These are phyloP conservation scores for Cutaneotrichosporon dermatis DNA, from an alignment of 1,284 basidiomycete species.

Conservation along the genomic window DNA sequence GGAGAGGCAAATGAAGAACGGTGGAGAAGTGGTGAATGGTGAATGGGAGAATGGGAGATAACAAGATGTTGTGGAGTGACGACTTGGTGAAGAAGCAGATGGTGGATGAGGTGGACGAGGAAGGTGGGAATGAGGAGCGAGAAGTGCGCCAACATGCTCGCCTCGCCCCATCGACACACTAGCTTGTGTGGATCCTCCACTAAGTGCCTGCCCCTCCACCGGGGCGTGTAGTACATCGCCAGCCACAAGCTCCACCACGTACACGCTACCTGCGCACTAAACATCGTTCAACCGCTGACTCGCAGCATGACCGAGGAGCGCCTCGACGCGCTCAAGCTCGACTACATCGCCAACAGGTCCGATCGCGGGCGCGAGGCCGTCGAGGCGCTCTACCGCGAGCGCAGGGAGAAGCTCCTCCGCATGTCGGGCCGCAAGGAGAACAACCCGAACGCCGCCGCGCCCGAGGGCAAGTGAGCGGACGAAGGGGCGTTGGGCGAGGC, in stretches of 20 bases:
- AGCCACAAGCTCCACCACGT: too few relatives aligned
- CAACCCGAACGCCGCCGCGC: slow-evolving; percentile 6
- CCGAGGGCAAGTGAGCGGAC: neutral
- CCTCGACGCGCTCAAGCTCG: slow-evolving; percentile 42
- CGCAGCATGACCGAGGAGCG: slow-evolving; percentile 37
- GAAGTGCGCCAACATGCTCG: neutral
- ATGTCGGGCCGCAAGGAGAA: slow-evolving; percentile 32
- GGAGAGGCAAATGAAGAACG: too few relatives aligned
- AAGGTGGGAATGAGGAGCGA: too few relatives aligned
- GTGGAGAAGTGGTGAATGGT: neutral
- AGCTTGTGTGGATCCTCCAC: too few relatives aligned
- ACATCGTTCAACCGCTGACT: neutral
- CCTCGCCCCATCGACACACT: too few relatives aligned
- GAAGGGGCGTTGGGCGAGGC: too few relatives aligned
- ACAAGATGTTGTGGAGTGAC: neutral
- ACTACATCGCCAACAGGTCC: slow-evolving; percentile 44
- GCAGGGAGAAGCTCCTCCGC: slow-evolving; percentile 28
- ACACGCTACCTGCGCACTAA: too few relatives aligned
- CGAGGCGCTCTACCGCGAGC: slow-evolving; percentile 29
- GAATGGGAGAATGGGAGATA: neutral
- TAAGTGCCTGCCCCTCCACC: too few relatives aligned
- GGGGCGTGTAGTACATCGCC: too few relatives aligned
- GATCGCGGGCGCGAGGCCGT: slow-evolving; percentile 36
- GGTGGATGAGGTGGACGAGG: too few relatives aligned
- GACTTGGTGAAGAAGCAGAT: neutral